Conservation (phyloP, 2,329 filamentous ascomycete species). For the Nothophoma quercina region DNA sequence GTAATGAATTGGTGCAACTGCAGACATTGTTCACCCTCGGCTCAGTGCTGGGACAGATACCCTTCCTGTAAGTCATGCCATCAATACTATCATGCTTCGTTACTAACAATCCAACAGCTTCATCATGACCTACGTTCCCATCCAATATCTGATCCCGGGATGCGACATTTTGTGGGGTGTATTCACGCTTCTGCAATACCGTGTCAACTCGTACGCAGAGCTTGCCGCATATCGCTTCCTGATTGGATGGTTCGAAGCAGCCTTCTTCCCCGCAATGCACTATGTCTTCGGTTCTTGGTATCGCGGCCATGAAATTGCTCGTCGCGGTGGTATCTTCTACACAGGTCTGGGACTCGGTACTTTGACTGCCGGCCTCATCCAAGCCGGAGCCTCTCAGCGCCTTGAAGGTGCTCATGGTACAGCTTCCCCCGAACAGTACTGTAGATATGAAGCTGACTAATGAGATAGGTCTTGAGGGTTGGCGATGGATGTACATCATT, state of each 20-base stretch:
- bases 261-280: conserved; percentile 44
- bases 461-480: conserved; percentile 14
- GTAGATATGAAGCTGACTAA: not conserved
- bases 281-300: conserved; percentile 53
- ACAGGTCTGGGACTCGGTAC: conserved; percentile 59
- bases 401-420: conserved; percentile 60
- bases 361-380: conserved; percentile 59
- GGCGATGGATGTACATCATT: conserved; percentile 41
- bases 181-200: conserved; percentile 63
- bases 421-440: not conserved
- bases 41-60: conserved; percentile 59
- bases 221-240: conserved; percentile 61
- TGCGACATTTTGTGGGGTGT: conserved; percentile 62
- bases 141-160: conserved; percentile 59
- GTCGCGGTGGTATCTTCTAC: conserved; percentile 60
- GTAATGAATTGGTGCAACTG: conserved; percentile 61
- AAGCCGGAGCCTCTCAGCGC: conserved; percentile 51
- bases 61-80: conserved; percentile 53
- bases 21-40: conserved; percentile 61
- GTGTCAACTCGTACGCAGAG: conserved; percentile 56
- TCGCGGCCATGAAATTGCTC: conserved; percentile 47
- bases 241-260: conserved; percentile 60
- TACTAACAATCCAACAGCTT: too few species aligned
- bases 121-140: conserved; percentile 53
- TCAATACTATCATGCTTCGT: too few species aligned